phyloP scores from a whole-genome alignment of 768 basidiomycete species.

The Suillus hirtellus region DNA sequence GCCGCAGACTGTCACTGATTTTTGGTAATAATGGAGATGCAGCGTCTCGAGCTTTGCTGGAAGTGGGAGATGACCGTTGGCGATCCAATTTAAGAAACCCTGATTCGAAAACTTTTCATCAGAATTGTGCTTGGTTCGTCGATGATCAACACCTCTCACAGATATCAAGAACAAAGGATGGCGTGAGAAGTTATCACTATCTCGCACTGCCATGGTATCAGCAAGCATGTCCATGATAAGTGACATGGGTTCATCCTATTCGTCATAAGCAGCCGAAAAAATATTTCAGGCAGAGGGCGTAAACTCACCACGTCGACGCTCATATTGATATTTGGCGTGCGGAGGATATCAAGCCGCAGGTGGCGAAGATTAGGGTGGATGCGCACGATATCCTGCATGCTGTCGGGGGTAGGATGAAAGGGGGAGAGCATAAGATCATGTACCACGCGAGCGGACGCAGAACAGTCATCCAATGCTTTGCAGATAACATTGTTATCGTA shows the following conservation, averaged over 20 bases:
- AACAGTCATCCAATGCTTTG: constrained; percentile 1
- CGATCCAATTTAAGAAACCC: constrained; percentile 2
- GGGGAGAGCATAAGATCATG: constrained; percentile 1
- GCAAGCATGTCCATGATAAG: constrained; percentile 2
- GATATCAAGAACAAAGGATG: not conserved
- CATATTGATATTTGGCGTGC: not conserved
- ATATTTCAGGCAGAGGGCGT: not conserved
- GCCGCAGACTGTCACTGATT: not conserved
- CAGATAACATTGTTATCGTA: not conserved
- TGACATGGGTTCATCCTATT: constrained; percentile 1
- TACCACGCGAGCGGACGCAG: not conserved
- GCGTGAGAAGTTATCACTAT: not conserved
- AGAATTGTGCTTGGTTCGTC: not conserved
- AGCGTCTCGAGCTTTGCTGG: not conserved
- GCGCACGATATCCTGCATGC: constrained; percentile 2
- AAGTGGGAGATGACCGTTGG: constrained; percentile 1
- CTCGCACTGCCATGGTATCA: not conserved
- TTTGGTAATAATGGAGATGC: constrained; percentile 4
- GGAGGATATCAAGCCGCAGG: constrained; percentile 6
- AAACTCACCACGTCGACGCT: not conserved
- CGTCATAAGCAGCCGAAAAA: not conserved
- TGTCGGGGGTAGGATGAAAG: constrained; percentile 2
- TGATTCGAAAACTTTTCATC: not conserved
- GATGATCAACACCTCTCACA: not conserved
- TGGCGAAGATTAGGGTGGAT: constrained; percentile 4